These are phyloP conservation scores for Saccharomyces hybrid DNA, from an alignment of 1,139 yeast species.

Conservation along the genomic window DNA sequence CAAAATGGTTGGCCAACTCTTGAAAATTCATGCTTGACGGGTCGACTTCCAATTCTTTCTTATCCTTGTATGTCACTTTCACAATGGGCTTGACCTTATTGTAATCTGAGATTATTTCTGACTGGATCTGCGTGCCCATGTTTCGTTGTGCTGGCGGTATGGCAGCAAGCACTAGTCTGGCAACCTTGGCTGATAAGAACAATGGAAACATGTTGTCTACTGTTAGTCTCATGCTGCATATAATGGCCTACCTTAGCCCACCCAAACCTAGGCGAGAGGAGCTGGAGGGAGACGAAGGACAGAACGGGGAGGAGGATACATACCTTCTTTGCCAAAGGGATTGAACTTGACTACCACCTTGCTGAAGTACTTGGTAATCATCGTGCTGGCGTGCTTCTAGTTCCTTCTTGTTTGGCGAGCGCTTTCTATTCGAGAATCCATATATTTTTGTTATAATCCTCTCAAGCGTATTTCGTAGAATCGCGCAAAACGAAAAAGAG, in stretches of 20 bases:
- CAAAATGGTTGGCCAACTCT: constrained; percentile 52
- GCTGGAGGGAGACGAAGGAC: not conserved
- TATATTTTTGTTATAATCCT: not conserved
- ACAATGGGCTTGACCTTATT: constrained; percentile 51
- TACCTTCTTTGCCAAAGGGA: constrained; percentile 62
- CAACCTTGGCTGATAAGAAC: constrained; percentile 50
- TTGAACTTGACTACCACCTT: constrained; percentile 68
- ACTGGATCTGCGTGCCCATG: constrained; percentile 42
- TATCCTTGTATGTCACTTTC: constrained; percentile 76
- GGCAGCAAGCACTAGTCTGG: constrained; percentile 71
- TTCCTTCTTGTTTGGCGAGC: not conserved
- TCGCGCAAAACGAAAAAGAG: not conserved
- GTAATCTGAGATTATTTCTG: constrained; percentile 43
- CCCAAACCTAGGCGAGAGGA: not conserved
- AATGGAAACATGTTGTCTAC: not conserved
- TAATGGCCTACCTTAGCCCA: not conserved
- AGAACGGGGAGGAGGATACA: constrained; percentile 19
- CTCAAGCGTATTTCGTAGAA: not conserved
- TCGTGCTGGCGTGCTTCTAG: constrained; percentile 21
- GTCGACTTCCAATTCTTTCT: constrained; percentile 58
- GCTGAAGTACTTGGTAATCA: constrained; percentile 82
- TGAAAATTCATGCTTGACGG: constrained; percentile 48
- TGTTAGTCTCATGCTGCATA: not conserved
- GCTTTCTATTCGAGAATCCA: not conserved
- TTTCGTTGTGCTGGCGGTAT: constrained; percentile 64